Conservation (phyloP, 2,329 filamentous ascomycete species). For the Ophiostoma populinum region DNA sequence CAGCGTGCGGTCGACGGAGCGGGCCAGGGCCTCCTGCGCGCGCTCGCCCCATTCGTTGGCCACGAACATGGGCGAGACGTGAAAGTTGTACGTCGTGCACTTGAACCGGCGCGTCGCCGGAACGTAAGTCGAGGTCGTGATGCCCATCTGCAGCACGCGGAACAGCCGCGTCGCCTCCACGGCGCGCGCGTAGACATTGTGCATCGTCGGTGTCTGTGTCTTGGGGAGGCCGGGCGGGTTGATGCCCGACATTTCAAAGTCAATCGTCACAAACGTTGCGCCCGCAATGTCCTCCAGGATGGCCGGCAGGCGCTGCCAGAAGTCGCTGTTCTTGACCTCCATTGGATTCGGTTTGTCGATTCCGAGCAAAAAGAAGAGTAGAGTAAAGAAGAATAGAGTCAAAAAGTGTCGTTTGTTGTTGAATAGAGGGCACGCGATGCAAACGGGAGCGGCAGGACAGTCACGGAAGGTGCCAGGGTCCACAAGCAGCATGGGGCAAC, state of each 20-base stretch:
- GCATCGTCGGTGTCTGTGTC: constrained; percentile 4
- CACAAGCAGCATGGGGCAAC: no score
- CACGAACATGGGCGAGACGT: constrained; percentile 16
- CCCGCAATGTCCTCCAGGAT: constrained; percentile 16
- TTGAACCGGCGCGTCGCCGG: constrained; percentile 1
- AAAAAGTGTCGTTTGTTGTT: no score
- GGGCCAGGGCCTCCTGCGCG: constrained; percentile 11
- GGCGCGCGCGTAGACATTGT: constrained; percentile 15
- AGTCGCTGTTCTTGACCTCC: constrained; percentile 15
- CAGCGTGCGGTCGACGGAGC: constrained; percentile 15
- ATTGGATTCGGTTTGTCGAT: no score
- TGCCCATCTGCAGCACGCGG: constrained; percentile 20
- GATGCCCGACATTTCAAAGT: constrained; percentile 23
- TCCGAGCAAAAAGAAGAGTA: no score
- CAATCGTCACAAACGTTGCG: constrained; percentile 19
- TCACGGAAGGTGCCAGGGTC: no score
- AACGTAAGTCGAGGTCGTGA: constrained; percentile 15
- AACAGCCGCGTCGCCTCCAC: constrained; percentile 17
- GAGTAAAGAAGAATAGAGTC: no score
- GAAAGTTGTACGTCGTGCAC: constrained; percentile 16
- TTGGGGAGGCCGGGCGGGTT: neutral
- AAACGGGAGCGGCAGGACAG: no score
- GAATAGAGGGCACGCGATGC: no score
- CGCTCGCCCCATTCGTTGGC: constrained; percentile 1
- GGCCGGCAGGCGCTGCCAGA: constrained; percentile 15